A percentile compares a stretch with the other conserved stretches of the same genome.
Conservation (phyloP, 108 stramenopile species). For the Skeletonema potamos region DNA sequence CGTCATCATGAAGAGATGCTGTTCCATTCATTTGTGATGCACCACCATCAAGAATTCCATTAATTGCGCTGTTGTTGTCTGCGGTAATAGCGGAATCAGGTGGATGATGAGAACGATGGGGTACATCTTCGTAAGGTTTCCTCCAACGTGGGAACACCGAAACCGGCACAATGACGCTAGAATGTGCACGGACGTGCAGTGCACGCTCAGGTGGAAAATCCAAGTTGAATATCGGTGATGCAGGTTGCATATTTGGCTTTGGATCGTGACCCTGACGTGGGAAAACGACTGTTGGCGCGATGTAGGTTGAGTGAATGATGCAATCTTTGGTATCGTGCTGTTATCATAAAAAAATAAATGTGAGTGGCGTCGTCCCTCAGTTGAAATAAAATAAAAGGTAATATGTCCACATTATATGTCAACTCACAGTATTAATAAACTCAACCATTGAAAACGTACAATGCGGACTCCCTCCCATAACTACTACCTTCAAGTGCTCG, state of each 20-base stretch:
- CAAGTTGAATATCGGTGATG: slow-evolving; percentile 9
- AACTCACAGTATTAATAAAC: slow-evolving; percentile 46
- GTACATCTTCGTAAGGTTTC: slow-evolving; percentile 6
- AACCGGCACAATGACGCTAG: slow-evolving; percentile 29
- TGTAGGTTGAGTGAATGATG: slow-evolving; percentile 37
- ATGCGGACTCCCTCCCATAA: slow-evolving; percentile 26
- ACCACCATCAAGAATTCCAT: background rate
- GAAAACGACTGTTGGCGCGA: slow-evolving; percentile 39
- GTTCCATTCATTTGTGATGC: background rate
- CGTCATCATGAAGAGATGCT: background rate
- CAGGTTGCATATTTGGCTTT: slow-evolving; percentile 3
- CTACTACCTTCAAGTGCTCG: slow-evolving; percentile 14
- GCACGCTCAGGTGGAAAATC: slow-evolving; percentile 5
- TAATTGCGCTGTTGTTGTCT: background rate
- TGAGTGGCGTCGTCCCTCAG: background rate
- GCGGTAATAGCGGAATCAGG: background rate
- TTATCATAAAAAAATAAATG: background rate
- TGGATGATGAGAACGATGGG: slow-evolving; percentile 9
- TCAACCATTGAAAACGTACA: slow-evolving; percentile 38
- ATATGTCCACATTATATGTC: slow-evolving; percentile 1
- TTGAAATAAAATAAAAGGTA: background rate
- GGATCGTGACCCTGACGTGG: background rate
- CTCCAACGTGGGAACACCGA: slow-evolving; percentile 39
- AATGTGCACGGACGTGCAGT: slow-evolving; percentile 23
- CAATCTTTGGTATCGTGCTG: slow-evolving; percentile 27